Base-by-base conservation (phyloP, 2,329 filamentous ascomycete genomes). In the Colletotrichum musae region DNA sequence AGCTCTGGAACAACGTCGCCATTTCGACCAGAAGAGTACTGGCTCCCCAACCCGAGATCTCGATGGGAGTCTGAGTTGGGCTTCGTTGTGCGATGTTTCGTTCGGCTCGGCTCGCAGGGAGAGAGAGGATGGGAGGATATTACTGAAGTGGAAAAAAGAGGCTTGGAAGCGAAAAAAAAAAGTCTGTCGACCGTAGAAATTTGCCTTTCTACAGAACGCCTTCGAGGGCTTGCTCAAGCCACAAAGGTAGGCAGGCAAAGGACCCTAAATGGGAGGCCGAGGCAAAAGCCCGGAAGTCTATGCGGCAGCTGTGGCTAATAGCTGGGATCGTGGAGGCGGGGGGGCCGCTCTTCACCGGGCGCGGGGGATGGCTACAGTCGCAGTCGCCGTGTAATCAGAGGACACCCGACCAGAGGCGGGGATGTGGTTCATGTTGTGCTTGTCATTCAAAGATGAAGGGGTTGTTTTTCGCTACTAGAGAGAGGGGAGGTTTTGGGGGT, bases 1-100 rank as follows among this genome's bases (percentile, higher is more conserved):
- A 89, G 67, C 85, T 86, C 80, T 86, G 91, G 76, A 96, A 88
- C 78, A 93, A 90, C 78, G 88, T 91, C 62, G 91, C 90, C 93
- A 95, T 94, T 80, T 70, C 79, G 78, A 70, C 59, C 18, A 7
- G 45, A 52, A 28, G 47, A 28, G 47, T n/a, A 39, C 36, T 43
- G 39, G 32, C 21, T 41, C 9, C 36, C 32, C 64, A 51, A 58
- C 63, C 51, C 39, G 32, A 57, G 28, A 5, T 56, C 64, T 64
- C 28, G 61, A 50, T 58, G 28, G 51, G 52, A 45, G 4, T 48
- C 54, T 12, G 64, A 16, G 41, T 18, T 36, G 24, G 39, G 18
- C 45, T 32, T 32, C 39, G 59, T n/a, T 66, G 24, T 10, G 21
- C 51, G 39, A 28, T 45, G 13, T 18, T 60, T 36, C 32, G 32